These are phyloP conservation scores for Aegilops sharonensis DNA, from an alignment of 176 grass and related monocot species.

Conservation along the genomic window DNA sequence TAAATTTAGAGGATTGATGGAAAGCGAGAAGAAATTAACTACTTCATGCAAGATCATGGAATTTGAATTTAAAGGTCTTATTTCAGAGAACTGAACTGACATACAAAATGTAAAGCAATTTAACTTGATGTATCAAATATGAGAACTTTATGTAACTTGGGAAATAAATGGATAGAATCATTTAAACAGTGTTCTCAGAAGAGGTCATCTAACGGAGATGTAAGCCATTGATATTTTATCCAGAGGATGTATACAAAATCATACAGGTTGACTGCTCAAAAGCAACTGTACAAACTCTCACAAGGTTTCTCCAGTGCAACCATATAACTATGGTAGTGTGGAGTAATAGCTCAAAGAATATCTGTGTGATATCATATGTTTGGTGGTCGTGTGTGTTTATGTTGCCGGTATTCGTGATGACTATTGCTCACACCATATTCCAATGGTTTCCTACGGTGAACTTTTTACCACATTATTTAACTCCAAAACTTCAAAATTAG, in stretches of 20 bases:
- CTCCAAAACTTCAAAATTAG: background rate
- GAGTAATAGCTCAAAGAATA: background rate
- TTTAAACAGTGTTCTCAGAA: background rate
- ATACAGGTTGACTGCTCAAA: background rate
- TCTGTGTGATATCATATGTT: background rate
- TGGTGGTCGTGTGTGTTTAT: background rate
- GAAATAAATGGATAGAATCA: background rate
- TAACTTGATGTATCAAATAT: no score
- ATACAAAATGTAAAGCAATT: no score
- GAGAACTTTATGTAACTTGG: no score
- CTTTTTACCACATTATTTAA: background rate
- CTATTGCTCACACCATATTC: background rate
- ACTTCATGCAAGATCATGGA: background rate
- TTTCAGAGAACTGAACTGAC: no score
- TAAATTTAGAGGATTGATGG: background rate
- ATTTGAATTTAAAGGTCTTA: background rate
- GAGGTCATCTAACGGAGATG: background rate
- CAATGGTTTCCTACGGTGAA: background rate
- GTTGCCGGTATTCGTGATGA: background rate
- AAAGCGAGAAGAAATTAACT: background rate
- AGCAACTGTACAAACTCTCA: background rate
- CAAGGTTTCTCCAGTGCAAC: background rate
- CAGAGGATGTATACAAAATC: background rate
- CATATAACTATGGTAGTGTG: background rate
- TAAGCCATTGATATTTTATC: background rate